Evolutionary conservation across 306 rosid genomes (phyloP).

Genomic region (Adenanthera pavonina): DNA sequence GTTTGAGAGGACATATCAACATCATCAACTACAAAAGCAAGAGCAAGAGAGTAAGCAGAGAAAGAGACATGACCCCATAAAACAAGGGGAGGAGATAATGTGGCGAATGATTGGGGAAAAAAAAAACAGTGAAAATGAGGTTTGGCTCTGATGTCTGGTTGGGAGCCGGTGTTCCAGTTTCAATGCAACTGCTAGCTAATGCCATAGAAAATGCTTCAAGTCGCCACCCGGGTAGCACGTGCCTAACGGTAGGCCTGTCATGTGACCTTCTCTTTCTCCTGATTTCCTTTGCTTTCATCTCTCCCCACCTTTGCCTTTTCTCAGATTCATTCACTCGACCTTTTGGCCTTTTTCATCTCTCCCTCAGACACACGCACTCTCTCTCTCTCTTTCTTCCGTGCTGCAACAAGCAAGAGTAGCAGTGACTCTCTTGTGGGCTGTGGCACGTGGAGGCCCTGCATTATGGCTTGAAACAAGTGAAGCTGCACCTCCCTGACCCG

Average conservation of each 20-base stretch:
- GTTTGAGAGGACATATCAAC: not conserved
- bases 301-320: not conserved
- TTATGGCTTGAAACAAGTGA: conserved; percentile 23
- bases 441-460: conserved; percentile 18
- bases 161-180: not conserved
- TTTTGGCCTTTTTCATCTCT: conserved; percentile 38
- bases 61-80: conserved; percentile 8
- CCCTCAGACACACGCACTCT: not conserved
- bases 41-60: not conserved
- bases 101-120: not conserved
- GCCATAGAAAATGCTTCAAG: conserved; percentile 25
- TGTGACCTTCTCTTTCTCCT: conserved; percentile 53
- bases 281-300: conserved; percentile 5
- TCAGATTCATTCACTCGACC: conserved; percentile 31
- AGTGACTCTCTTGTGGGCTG: conserved; percentile 35
- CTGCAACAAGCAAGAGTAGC: conserved; percentile 43
- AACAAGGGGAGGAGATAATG: not conserved
- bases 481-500: not conserved
- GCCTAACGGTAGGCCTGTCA: conserved; percentile 52
- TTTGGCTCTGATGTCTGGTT: conserved; percentile 7
- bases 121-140: not conserved
- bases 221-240: conserved; percentile 54
- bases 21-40: not conserved
- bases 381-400: conserved; percentile 35
- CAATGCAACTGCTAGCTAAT: not conserved